phyloP scores from a whole-genome alignment of 2,329 filamentous ascomycete genomes.

The Monilinia vaccinii-corymbosi region DNA sequence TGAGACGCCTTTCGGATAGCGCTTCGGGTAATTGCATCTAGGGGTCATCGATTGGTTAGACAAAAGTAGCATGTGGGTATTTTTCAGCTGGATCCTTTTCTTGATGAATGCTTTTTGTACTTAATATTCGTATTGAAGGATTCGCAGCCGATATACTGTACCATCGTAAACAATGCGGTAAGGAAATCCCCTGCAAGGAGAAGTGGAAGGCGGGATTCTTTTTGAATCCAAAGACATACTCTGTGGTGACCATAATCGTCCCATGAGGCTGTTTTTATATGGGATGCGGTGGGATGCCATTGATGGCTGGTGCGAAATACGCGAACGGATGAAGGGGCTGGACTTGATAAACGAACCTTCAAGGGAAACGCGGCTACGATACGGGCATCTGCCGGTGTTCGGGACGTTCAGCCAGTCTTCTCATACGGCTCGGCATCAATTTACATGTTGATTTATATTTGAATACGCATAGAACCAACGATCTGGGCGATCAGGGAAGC shows the following conservation, averaged over 20 bases:
- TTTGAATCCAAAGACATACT: background rate
- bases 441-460: background rate
- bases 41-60: background rate
- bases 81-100: conserved; percentile 11
- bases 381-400: too few species aligned
- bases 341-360: background rate
- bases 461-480: too few species aligned
- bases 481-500: too few species aligned
- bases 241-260: conserved; percentile 1
- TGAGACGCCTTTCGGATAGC: conserved; percentile 9
- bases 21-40: conserved; percentile 9
- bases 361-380: background rate
- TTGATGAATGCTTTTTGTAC: background rate
- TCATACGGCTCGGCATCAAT: conserved; percentile 1
- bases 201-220: background rate
- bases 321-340: conserved; percentile 4
- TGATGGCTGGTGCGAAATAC: background rate
- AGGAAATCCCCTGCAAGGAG: conserved; percentile 1
- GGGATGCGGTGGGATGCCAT: background rate
- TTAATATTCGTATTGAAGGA: background rate
- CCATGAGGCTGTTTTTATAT: background rate
- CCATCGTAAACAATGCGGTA: background rate
- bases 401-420: conserved; percentile 1
- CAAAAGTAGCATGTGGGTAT: background rate
- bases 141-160: background rate